Conservation (phyloP, 2,329 filamentous ascomycete species). For the Beauveria sp. region DNA sequence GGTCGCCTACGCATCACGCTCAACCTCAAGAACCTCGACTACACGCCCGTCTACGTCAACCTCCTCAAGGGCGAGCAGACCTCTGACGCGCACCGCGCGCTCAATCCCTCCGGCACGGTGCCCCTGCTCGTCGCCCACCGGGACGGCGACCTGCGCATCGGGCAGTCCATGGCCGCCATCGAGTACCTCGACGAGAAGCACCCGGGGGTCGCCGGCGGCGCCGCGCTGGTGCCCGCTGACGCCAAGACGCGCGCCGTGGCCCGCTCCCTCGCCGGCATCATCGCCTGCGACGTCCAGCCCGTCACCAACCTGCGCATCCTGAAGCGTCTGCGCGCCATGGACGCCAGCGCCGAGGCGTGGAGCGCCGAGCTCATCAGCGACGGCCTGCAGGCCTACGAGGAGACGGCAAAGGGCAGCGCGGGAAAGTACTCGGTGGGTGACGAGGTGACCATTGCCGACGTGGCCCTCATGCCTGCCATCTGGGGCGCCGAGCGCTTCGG, state of each 20-base stretch:
- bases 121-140: conserved; percentile 41
- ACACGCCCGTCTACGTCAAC: conserved; percentile 41
- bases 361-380: conserved; percentile 40
- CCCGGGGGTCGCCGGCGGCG: conserved; percentile 21
- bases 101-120: conserved; percentile 48
- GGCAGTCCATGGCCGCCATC: conserved; percentile 51
- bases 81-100: conserved; percentile 33
- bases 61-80: conserved; percentile 47
- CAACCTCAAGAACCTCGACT: conserved; percentile 44
- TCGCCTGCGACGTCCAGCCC: conserved; percentile 52
- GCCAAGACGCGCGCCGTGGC: conserved; percentile 39
- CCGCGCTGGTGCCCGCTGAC: conserved; percentile 39
- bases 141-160: conserved; percentile 32
- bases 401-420: conserved; percentile 27
- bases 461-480: conserved; percentile 48
- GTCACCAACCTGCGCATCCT: conserved; percentile 50
- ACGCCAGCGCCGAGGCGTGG: conserved; percentile 39
- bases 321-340: conserved; percentile 37
- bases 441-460: conserved; percentile 49
- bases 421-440: conserved; percentile 50
- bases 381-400: conserved; percentile 51
- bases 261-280: conserved; percentile 45
- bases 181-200: conserved; percentile 54
- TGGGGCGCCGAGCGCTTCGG: conserved; percentile 50
- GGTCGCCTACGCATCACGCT: conserved; percentile 54